Base-by-base conservation (phyloP, 768 basidiomycete genomes). In the Phlebiopsis gigantea region DNA sequence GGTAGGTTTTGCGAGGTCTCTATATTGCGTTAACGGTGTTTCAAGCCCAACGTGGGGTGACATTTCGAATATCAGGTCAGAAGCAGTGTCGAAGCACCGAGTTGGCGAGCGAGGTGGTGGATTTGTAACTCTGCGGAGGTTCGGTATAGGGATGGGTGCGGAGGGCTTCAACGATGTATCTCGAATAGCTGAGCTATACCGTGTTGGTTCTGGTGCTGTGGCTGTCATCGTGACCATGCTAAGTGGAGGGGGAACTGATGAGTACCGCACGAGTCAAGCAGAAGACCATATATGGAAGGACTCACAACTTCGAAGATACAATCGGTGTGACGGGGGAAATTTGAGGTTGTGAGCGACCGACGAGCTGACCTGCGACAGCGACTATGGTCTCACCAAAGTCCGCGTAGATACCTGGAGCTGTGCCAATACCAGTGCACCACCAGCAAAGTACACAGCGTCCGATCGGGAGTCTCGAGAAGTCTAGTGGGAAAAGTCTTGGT, bases 41-140 rank as follows among this genome's bases (percentile, higher is more conserved):
- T 60, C 63, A 17, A 60, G 56, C 17, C 57, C 26, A 8, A 60
- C 48, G 53, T 67, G 44, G 26, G 79, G 78, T 21, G 79, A 80
- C 79, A 80, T 80, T 47, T 79, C 77, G 61, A 80, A 79, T n/a
- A 80, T 70, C 58, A 80, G 71, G 41, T 80, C 79, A 25, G 76
- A 78, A 21, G 64, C 65, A 42, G 73, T 61, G 42, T 69, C 66
- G 46, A 63, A 62, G 42, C 60, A 50, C 26, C 49, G 43, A 15
- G 54, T 54, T 39, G 74, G 68, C 19, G 72, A 71, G 46, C 57
- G 60, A 29, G 57, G 54, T 24, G 66, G 57, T n/a, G 64, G 53
- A 28, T 59, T 52, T 15, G 57, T 51, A 1, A 41, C 55, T 39
- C 44, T 56, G 25, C 58, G 57, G 30, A 54, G 53, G 44, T 44